phyloP scores from a whole-genome alignment of 2,329 filamentous ascomycete species.

The Nigrospora sphaerica region DNA sequence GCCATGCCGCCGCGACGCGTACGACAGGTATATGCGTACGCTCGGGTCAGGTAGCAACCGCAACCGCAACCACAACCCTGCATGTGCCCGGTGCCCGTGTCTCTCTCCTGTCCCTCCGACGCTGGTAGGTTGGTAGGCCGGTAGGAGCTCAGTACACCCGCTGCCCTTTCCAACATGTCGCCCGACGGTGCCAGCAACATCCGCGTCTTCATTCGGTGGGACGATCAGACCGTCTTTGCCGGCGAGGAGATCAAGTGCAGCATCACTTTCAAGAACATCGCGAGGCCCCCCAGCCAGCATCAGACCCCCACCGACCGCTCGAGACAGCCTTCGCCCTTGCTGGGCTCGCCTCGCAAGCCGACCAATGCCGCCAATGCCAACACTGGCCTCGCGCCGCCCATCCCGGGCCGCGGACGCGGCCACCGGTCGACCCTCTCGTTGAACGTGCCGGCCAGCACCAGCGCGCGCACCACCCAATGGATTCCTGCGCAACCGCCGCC shows the following conservation, averaged over 20 bases:
- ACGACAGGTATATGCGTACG: background rate
- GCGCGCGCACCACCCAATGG: constrained; percentile 33
- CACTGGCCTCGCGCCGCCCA: constrained; percentile 38
- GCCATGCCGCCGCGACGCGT: constrained; percentile 2
- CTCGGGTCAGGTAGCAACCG: background rate
- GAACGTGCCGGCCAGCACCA: constrained; percentile 38
- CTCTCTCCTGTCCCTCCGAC: background rate
- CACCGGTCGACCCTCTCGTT: constrained; percentile 65
- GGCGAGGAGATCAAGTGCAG: constrained; percentile 94
- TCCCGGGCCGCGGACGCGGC: constrained; percentile 45
- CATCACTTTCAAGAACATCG: constrained; percentile 91
- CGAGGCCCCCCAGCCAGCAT: constrained; percentile 32
- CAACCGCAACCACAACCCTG: background rate
- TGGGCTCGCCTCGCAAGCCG: constrained; percentile 27
- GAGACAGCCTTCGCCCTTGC: constrained; percentile 34
- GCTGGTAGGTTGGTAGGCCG: background rate
- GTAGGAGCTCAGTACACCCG: background rate
- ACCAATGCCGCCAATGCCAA: constrained; percentile 24
- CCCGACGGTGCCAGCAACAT: constrained; percentile 59
- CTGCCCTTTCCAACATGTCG: constrained; percentile 31
- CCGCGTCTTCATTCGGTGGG: constrained; percentile 92
- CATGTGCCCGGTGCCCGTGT: background rate
- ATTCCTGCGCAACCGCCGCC: constrained; percentile 40
- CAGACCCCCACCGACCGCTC: constrained; percentile 23
- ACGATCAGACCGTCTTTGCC: constrained; percentile 89